Conservation (phyloP, 139 green algal genomes). For the Protoeuglena noctilucae region DNA sequence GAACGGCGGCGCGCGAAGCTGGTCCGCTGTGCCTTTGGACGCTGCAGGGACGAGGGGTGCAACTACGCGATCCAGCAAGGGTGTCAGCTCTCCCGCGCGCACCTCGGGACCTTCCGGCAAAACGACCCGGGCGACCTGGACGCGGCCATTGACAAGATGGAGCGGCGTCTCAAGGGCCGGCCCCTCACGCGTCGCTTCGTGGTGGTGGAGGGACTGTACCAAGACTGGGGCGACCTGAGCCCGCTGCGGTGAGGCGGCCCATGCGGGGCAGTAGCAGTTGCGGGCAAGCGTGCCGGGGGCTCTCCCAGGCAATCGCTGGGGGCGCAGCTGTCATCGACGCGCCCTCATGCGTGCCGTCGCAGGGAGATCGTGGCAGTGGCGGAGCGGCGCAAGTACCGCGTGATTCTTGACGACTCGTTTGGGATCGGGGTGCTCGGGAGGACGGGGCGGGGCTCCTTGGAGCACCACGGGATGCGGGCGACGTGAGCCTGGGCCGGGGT, state of each 20-base stretch:
- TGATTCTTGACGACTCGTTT: slow-evolving; percentile 85
- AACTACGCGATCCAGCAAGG: slow-evolving; percentile 70
- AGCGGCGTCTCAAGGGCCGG: slow-evolving; percentile 40
- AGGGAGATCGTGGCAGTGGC: slow-evolving; percentile 2
- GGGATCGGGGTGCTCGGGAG: slow-evolving; percentile 74
- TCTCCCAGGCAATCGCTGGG: too few species aligned
- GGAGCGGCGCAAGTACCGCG: slow-evolving; percentile 59
- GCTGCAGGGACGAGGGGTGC: slow-evolving; percentile 10
- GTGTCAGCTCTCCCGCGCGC: slow-evolving; percentile 45
- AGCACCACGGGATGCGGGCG: slow-evolving; percentile 55
- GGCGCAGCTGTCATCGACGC: too few species aligned
- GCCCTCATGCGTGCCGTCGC: too few species aligned
- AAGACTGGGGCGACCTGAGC: slow-evolving; percentile 60
- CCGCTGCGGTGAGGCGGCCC: too few species aligned
- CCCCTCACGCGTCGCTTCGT: slow-evolving; percentile 78
- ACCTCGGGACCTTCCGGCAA: slow-evolving; percentile 74
- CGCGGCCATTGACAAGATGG: slow-evolving; percentile 40
- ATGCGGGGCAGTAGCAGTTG: too few species aligned
- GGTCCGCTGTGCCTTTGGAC: slow-evolving; percentile 6
- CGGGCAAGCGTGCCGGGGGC: too few species aligned
- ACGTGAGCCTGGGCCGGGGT: slow-evolving; percentile 12
- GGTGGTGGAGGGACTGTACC: slow-evolving; percentile 84
- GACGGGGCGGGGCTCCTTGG: slow-evolving; percentile 59
- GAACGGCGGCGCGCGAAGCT: background rate
- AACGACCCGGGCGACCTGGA: slow-evolving; percentile 84